Evolutionary conservation across 2,329 filamentous ascomycete genomes (phyloP).

Genomic region (Xylariales sp.): DNA sequence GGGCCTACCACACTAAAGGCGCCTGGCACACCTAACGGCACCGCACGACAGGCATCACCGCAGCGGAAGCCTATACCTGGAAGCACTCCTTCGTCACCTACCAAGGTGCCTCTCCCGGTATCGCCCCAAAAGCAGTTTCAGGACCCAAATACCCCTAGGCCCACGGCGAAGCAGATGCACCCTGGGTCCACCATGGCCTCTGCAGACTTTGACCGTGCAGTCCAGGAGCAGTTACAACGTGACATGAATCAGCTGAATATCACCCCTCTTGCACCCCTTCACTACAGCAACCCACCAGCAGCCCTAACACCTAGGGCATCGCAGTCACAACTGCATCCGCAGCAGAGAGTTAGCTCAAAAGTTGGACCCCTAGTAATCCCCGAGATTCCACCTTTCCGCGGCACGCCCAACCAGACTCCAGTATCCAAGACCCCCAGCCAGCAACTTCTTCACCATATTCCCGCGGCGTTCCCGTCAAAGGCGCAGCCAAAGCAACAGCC

Average conservation of each 20-base stretch:
- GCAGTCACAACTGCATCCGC: slow-evolving; percentile 27
- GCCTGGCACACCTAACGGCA: slow-evolving; percentile 34
- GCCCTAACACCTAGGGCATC: slow-evolving; percentile 21
- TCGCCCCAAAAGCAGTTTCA: slow-evolving; percentile 48
- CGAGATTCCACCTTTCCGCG: slow-evolving; percentile 53
- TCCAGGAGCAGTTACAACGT: slow-evolving; percentile 60
- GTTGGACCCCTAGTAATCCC: slow-evolving; percentile 38
- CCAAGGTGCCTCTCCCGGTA: slow-evolving; percentile 56
- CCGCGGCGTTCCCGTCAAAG: slow-evolving; percentile 50
- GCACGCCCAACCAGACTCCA: slow-evolving; percentile 25
- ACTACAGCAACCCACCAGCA: slow-evolving; percentile 14
- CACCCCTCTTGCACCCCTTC: slow-evolving; percentile 22
- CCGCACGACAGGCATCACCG: slow-evolving; percentile 55
- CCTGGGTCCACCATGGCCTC: slow-evolving; percentile 44
- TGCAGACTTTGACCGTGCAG: slow-evolving; percentile 54
- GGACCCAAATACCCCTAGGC: slow-evolving; percentile 41
- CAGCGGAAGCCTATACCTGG: slow-evolving; percentile 50
- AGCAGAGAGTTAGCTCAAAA: slow-evolving; percentile 31
- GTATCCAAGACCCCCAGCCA: slow-evolving; percentile 17
- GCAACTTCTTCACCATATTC: slow-evolving; percentile 23
- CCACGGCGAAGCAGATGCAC: slow-evolving; percentile 41
- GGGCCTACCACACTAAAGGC: slow-evolving; percentile 53
- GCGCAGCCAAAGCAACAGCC: slow-evolving; percentile 46
- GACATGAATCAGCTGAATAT: slow-evolving; percentile 57
- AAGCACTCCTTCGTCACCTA: slow-evolving; percentile 41